These are phyloP conservation scores for Penicillium glabrum DNA, from an alignment of 2,329 filamentous ascomycete species.

Conservation along the genomic window DNA sequence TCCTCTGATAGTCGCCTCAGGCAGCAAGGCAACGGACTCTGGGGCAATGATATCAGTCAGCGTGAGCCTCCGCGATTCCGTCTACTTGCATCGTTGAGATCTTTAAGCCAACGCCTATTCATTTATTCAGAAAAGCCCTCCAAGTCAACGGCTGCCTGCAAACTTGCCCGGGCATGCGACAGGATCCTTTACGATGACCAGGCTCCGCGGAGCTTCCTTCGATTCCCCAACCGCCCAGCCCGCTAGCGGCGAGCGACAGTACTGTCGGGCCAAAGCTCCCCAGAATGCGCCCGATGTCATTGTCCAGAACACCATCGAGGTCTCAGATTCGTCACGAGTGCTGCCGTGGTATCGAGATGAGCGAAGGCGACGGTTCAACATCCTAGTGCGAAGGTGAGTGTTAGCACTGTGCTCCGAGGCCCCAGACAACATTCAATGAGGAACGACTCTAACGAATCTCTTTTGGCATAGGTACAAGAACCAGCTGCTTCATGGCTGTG, in stretches of 20 bases:
- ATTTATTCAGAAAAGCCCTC: neutral
- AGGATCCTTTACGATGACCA: conserved; percentile 36
- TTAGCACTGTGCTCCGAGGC: neutral
- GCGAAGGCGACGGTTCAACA: conserved; percentile 51
- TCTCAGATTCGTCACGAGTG: conserved; percentile 38
- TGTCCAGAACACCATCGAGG: conserved; percentile 39
- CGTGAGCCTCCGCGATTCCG: neutral
- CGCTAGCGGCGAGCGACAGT: conserved; percentile 28
- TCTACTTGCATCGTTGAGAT: neutral
- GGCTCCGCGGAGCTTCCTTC: conserved; percentile 42
- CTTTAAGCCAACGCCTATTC: neutral
- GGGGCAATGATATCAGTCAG: conserved; percentile 8
- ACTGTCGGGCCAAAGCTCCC: conserved; percentile 41
- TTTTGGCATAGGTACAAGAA: conserved; percentile 63
- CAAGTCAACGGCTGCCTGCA: neutral
- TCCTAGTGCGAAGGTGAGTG: conserved; percentile 63
- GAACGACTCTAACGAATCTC: neutral
- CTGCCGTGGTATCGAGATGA: conserved; percentile 41
- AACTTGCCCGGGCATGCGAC: conserved; percentile 28
- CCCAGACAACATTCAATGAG: neutral
- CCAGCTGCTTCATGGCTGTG: conserved; percentile 82
- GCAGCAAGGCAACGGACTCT: neutral
- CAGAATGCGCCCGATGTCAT: conserved; percentile 41
- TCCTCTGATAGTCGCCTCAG: neutral
- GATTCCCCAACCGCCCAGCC: conserved; percentile 31